Percentiles rank a stretch among this genome's conserved stretches.
Evolutionary conservation across 805 yeast genomes (phyloP).

Genomic region (Ogataea methanolica): DNA sequence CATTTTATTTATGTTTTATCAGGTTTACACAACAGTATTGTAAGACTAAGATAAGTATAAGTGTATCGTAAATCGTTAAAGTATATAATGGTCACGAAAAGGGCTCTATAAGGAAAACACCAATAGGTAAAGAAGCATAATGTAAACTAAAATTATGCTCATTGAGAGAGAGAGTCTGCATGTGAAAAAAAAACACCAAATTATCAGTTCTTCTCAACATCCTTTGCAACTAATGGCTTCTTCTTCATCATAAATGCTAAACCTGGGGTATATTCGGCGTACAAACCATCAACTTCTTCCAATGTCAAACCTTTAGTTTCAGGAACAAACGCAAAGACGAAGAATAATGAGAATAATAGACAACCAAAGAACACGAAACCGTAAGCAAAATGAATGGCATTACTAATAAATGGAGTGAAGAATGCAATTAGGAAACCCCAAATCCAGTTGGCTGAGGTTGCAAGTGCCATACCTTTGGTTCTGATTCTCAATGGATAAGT

Average conservation of each 20-base stretch:
- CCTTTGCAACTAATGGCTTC: slow-evolving; percentile 17
- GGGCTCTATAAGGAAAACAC: no score
- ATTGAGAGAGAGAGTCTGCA: background rate
- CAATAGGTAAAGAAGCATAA: background rate
- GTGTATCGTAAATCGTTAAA: no score
- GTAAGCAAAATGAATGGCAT: slow-evolving; percentile 46
- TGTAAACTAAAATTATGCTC: background rate
- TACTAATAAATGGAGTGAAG: slow-evolving; percentile 54
- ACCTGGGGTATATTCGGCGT: slow-evolving; percentile 33
- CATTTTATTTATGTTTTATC: background rate
- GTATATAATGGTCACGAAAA: no score
- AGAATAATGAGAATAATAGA: slow-evolving; percentile 49
- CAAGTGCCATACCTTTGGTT: slow-evolving; percentile 61
- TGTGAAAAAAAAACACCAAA: background rate
- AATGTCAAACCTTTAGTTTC: slow-evolving; percentile 66
- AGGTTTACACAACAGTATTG: background rate
- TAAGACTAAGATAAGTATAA: no score
- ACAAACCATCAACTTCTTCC: slow-evolving; percentile 61
- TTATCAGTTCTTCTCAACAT: slow-evolving; percentile 1
- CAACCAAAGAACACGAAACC: slow-evolving; percentile 59
- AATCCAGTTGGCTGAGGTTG: slow-evolving; percentile 72
- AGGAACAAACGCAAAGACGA: slow-evolving; percentile 27
- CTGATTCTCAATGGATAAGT: slow-evolving; percentile 65
- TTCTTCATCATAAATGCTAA: slow-evolving; percentile 16
- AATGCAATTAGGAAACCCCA: slow-evolving; percentile 67